phyloP scores from a whole-genome alignment of 345 rosid species.

The Syzygium aromaticum region DNA sequence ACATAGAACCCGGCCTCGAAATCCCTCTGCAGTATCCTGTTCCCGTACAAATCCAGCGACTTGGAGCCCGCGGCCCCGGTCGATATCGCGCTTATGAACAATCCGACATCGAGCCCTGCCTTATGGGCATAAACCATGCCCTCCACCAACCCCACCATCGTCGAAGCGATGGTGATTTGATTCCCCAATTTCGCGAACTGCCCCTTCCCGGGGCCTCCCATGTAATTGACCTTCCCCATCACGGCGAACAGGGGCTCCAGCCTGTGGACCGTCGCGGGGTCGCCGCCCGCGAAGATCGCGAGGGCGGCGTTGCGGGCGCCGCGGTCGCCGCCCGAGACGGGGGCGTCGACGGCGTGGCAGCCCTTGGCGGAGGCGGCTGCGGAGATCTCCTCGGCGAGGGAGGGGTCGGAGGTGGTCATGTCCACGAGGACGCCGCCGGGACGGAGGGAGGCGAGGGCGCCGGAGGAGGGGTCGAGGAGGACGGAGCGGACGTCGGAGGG shows the following conservation, averaged over 20 bases:
- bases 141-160: slow-evolving; percentile 86
- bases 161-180: slow-evolving; percentile 75
- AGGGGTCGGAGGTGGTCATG: slow-evolving; percentile 96
- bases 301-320: slow-evolving; percentile 73
- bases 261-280: slow-evolving; percentile 29
- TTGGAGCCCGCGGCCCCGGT: slow-evolving; percentile 76
- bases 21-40: slow-evolving; percentile 68
- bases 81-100: slow-evolving; percentile 59
- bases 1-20: slow-evolving; percentile 80
- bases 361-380: slow-evolving; percentile 37
- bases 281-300: slow-evolving; percentile 83
- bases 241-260: slow-evolving; percentile 55
- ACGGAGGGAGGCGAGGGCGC: slow-evolving; percentile 68
- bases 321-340: slow-evolving; percentile 87
- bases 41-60: slow-evolving; percentile 44
- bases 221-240: slow-evolving; percentile 79
- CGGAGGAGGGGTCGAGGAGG: slow-evolving; percentile 56
- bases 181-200: slow-evolving; percentile 76
- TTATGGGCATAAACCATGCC: slow-evolving; percentile 74
- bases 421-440: slow-evolving; percentile 76
- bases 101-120: slow-evolving; percentile 61
- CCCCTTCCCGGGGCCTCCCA: slow-evolving; percentile 82
- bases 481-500: slow-evolving; percentile 89
- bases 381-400: slow-evolving; percentile 68
- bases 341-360: slow-evolving; percentile 75